Percentiles rank a stretch among this genome's conserved stretches.
These are phyloP conservation scores for Moniliophthora roreri DNA, from an alignment of 1,284 basidiomycete species.

Conservation along the genomic window DNA sequence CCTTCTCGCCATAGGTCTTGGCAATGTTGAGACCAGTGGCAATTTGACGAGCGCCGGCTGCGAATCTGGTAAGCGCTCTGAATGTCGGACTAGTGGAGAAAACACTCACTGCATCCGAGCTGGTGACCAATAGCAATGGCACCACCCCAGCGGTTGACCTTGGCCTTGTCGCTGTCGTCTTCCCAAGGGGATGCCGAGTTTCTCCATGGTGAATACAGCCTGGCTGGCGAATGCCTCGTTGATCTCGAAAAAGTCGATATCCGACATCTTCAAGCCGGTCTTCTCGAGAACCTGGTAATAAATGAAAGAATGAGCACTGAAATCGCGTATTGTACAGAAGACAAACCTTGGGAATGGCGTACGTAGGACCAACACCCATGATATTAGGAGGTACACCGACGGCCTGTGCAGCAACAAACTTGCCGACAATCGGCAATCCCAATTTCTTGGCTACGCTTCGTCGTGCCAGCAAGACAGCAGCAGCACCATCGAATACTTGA, in stretches of 20 bases:
- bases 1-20: constrained; percentile 71
- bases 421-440: constrained; percentile 90
- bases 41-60: constrained; percentile 86
- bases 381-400: constrained; percentile 87
- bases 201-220: constrained; percentile 78
- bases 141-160: constrained; percentile 87
- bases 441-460: constrained; percentile 87
- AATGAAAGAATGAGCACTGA: neutral
- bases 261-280: constrained; percentile 68
- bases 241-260: constrained; percentile 92
- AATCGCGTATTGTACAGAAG: constrained; percentile 48
- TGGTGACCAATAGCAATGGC: constrained; percentile 91
- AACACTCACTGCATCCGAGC: constrained; percentile 70
- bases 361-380: constrained; percentile 92
- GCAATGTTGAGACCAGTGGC: constrained; percentile 84
- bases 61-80: constrained; percentile 9
- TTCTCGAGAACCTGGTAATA: constrained; percentile 53
- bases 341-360: constrained; percentile 79
- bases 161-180: constrained; percentile 28
- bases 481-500: constrained; percentile 97
- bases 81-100: neutral
- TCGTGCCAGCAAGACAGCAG: constrained; percentile 88
- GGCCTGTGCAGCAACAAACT: constrained; percentile 79
- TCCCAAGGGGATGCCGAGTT: constrained; percentile 74
- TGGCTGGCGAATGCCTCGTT: constrained; percentile 95